A percentile compares a stretch with the other conserved stretches of the same genome.
phyloP scores from a whole-genome alignment of 768 basidiomycete genomes.

The Serendipita vermifera region DNA sequence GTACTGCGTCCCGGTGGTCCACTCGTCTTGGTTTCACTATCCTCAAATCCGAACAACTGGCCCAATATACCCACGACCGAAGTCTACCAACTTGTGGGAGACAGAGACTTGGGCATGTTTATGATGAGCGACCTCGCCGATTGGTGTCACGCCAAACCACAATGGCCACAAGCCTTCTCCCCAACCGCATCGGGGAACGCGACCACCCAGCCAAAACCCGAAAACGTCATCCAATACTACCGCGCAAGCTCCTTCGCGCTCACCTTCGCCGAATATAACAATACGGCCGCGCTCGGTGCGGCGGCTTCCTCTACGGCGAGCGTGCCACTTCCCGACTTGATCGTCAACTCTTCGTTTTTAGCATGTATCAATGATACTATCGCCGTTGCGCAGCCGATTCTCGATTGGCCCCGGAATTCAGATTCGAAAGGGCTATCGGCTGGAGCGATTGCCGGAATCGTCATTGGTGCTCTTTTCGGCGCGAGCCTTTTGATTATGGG shows the following conservation, averaged over 20 bases:
- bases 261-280: slow-evolving; percentile 13
- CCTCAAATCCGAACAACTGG: too few species aligned
- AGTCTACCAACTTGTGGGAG: slow-evolving; percentile 9
- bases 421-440: too few species aligned
- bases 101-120: slow-evolving; percentile 4
- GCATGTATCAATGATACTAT: not conserved
- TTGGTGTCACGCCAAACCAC: not conserved
- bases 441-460: too few species aligned
- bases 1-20: slow-evolving; percentile 7
- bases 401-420: not conserved
- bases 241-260: slow-evolving; percentile 12
- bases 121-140: slow-evolving; percentile 9
- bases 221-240: slow-evolving; percentile 14
- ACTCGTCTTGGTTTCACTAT: not conserved
- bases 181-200: too few species aligned
- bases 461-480: too few species aligned
- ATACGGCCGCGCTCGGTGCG: slow-evolving; percentile 8
- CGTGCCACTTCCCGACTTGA: not conserved
- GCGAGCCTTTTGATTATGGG: too few species aligned
- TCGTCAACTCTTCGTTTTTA: not conserved
- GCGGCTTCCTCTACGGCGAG: not conserved
- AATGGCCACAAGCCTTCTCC: not conserved
- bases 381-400: not conserved
- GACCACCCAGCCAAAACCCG: not conserved
- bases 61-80: not conserved